These are phyloP conservation scores for Leucosporidium scottii DNA, from an alignment of 768 basidiomycete species.

Conservation along the genomic window DNA sequence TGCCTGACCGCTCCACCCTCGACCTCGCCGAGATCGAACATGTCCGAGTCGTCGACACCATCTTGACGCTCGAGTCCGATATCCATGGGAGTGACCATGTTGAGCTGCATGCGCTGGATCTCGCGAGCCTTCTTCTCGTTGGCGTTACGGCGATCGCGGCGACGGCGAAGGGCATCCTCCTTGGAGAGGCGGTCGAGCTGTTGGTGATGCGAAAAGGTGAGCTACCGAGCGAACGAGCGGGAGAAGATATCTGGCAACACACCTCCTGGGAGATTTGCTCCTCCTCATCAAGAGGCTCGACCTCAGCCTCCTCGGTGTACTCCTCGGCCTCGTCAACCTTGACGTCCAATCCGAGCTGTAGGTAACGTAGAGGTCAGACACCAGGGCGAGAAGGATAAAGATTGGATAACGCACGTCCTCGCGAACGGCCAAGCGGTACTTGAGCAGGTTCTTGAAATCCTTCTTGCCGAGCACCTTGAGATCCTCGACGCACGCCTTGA, in stretches of 20 bases:
- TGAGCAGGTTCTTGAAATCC: slow-evolving; percentile 87
- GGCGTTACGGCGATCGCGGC: slow-evolving; percentile 71
- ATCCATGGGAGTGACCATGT: slow-evolving; percentile 96
- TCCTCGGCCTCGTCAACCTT: slow-evolving; percentile 69
- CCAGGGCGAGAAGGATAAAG: not conserved
- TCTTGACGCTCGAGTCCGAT: slow-evolving; percentile 84
- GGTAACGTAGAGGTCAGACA: not conserved
- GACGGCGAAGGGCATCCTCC: slow-evolving; percentile 63
- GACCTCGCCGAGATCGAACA: slow-evolving; percentile 72
- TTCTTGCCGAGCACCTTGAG: slow-evolving; percentile 95
- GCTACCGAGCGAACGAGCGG: not conserved
- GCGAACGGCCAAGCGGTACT: slow-evolving; percentile 79
- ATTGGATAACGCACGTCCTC: slow-evolving; percentile 60
- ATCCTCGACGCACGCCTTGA: slow-evolving; percentile 78
- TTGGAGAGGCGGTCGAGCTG: slow-evolving; percentile 77
- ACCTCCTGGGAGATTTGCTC: slow-evolving; percentile 86
- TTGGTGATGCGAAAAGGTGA: slow-evolving; percentile 11
- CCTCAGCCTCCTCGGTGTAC: slow-evolving; percentile 54
- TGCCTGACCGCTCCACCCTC: slow-evolving; percentile 47
- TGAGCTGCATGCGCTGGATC: slow-evolving; percentile 88
- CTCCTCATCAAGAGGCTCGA: slow-evolving; percentile 63
- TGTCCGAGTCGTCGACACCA: slow-evolving; percentile 68
- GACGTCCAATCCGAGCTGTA: slow-evolving; percentile 72
- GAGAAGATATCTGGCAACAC: slow-evolving; percentile 26
- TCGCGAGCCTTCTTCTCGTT: slow-evolving; percentile 84